Evolutionary conservation across 2,329 filamentous ascomycete species (phyloP).

Genomic region (Hypoxylon sp.): DNA sequence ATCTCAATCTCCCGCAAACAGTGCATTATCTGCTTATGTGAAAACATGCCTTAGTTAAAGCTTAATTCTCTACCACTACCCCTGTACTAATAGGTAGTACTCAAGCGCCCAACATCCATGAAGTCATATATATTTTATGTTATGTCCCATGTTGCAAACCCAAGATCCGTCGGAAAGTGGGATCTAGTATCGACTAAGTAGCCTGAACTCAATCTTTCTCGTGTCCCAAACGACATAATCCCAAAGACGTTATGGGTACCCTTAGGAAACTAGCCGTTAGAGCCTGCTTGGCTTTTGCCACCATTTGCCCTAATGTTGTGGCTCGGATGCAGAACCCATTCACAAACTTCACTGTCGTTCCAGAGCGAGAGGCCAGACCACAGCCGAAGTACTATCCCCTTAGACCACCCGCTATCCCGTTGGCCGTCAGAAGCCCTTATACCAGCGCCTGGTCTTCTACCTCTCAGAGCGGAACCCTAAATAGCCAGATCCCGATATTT

Average conservation of each 20-base stretch:
- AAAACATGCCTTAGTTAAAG: slow-evolving; percentile 3
- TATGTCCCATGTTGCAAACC: slow-evolving; percentile 27
- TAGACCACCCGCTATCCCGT: slow-evolving; percentile 69
- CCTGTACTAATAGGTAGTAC: background rate
- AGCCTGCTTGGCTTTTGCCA: slow-evolving; percentile 14
- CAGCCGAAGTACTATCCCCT: slow-evolving; percentile 62
- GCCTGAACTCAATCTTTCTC: slow-evolving; percentile 2
- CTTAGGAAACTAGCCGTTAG: slow-evolving; percentile 14
- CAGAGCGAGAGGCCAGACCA: slow-evolving; percentile 1
- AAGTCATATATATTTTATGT: slow-evolving; percentile 43
- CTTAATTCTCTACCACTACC: background rate
- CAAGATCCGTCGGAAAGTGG: slow-evolving; percentile 16
- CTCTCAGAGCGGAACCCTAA: slow-evolving; percentile 80
- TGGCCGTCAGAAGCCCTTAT: slow-evolving; percentile 72
- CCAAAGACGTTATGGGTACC: slow-evolving; percentile 21
- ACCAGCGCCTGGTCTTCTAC: slow-evolving; percentile 72
- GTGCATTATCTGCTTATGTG: background rate
- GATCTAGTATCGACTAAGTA: background rate
- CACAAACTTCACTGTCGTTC: slow-evolving; percentile 32
- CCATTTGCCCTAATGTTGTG: slow-evolving; percentile 11
- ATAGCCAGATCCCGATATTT: slow-evolving; percentile 82
- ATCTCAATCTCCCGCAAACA: slow-evolving; percentile 18
- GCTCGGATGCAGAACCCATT: slow-evolving; percentile 18
- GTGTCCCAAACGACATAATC: background rate
- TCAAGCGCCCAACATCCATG: slow-evolving; percentile 9